These are phyloP conservation scores for Dianthus caryophyllus DNA, from an alignment of 148 eudicot genomes.

Conservation along the genomic window DNA sequence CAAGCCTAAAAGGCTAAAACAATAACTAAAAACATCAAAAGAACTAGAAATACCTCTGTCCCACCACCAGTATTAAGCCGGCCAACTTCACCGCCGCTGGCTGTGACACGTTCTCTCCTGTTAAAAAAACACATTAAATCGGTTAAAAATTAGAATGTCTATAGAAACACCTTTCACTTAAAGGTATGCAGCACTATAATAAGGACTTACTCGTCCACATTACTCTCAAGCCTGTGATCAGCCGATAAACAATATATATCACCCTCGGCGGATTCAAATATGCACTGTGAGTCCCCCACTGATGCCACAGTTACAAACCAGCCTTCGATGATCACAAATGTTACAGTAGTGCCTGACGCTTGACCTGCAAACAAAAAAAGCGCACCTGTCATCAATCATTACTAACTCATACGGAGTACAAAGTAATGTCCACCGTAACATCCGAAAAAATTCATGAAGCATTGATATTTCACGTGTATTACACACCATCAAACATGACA, in stretches of 20 bases:
- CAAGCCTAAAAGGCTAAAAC: too few species aligned
- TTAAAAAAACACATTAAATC: slow-evolving; percentile 1
- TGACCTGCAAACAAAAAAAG: slow-evolving; percentile 45
- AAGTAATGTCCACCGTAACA: background rate
- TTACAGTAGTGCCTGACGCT: slow-evolving; percentile 91
- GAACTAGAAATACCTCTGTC: slow-evolving; percentile 60
- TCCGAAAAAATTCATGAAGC: background rate
- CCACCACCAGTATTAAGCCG: slow-evolving; percentile 99
- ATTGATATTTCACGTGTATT: too few species aligned
- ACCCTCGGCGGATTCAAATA: slow-evolving; percentile 91
- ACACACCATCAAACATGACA: background rate
- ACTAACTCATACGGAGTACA: too few species aligned
- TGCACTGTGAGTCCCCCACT: slow-evolving; percentile 91
- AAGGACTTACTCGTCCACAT: slow-evolving; percentile 70
- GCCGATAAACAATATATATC: slow-evolving; percentile 71
- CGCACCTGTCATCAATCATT: slow-evolving; percentile 16
- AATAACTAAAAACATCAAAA: slow-evolving; percentile 4
- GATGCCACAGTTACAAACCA: slow-evolving; percentile 90
- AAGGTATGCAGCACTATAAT: slow-evolving; percentile 7
- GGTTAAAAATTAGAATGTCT: slow-evolving; percentile 1
- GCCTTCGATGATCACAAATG: slow-evolving; percentile 92
- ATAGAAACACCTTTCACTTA: background rate
- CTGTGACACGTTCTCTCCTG: slow-evolving; percentile 88
- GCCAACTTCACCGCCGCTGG: slow-evolving; percentile 98
- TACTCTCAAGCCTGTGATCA: slow-evolving; percentile 94